Conservation (phyloP, 2,329 filamentous ascomycete genomes). For the Pseudogymnoascus sp. region DNA sequence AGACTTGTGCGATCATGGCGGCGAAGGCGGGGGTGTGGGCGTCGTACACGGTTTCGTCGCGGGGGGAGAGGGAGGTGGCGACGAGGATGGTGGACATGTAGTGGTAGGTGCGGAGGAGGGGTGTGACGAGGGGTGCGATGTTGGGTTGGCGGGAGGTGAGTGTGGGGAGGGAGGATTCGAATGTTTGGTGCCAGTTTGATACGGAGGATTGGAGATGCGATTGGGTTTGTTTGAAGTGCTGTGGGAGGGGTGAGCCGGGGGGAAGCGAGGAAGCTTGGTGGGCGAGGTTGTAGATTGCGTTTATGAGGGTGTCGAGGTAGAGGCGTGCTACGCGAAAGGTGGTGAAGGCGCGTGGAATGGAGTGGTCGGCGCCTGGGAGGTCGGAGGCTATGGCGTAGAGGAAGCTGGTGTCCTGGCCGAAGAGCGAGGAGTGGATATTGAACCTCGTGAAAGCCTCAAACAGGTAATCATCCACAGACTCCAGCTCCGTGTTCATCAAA, state of each 20-base stretch:
- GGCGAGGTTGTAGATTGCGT: neutral
- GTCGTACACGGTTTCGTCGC: slow-evolving; percentile 33
- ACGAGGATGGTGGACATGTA: slow-evolving; percentile 38
- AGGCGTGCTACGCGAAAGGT: slow-evolving; percentile 7
- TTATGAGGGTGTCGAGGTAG: neutral
- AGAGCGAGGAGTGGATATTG: slow-evolving; percentile 27
- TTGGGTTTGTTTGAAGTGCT: neutral
- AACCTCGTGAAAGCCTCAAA: slow-evolving; percentile 32
- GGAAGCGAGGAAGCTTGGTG: neutral
- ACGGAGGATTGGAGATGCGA: neutral
- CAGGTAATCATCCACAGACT: slow-evolving; percentile 36
- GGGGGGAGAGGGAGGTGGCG: slow-evolving; percentile 26
- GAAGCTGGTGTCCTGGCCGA: slow-evolving; percentile 19
- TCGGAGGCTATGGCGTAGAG: neutral
- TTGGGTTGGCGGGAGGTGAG: neutral
- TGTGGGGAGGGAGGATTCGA: slow-evolving; percentile 9
- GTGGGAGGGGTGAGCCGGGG: neutral
- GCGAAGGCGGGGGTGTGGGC: slow-evolving; percentile 28
- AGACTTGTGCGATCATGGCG: slow-evolving; percentile 25
- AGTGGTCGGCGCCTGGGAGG: neutral
- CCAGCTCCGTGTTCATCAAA: slow-evolving; percentile 15
- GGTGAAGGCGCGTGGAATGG: neutral
- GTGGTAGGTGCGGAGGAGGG: slow-evolving; percentile 33
- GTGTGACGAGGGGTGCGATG: slow-evolving; percentile 19
- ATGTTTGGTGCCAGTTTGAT: slow-evolving; percentile 13